Base-by-base conservation (phyloP, 139 green algal genomes). In the Coccomyxa sp. region DNA sequence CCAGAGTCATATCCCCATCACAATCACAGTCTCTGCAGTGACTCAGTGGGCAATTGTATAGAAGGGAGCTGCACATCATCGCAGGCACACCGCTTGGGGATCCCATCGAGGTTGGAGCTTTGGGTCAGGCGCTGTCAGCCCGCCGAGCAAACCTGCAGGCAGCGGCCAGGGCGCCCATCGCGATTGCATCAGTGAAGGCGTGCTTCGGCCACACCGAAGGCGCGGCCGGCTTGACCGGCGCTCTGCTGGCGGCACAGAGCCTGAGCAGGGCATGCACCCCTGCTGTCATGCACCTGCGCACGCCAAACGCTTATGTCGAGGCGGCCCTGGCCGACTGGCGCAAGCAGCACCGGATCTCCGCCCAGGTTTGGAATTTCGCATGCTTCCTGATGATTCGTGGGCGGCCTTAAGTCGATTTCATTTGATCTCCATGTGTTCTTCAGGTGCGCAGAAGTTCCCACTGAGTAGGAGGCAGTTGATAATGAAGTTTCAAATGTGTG, bases 151-250 rank as follows among this genome's bases (percentile, higher is more conserved):
- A 7, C 38, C 38, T 51, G 38, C 38, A 51, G 7, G 38, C 38
- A 51, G 38, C 38, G 38, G 38, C 7, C 38, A 51, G 38, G 38
- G 38, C 38, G 38, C 38, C 91, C 21, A 77, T 96, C 30, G 28
- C 82, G 0, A 74, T 94, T n/a, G 82, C 83, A 11, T 90, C 93
- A 28, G 86, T 67, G 80, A 98, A 98, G 86, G 90, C 90, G n/a
- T 94, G 90, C 87, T 87, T 96, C 7, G 95, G 94, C 13, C 95
- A 98, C 86, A 91, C 88, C 10, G 95, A 98, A 88, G 89, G 93
- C 10, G 93, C 91, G 21, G 89, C 92, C 0, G 95, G 95, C n/a
- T 67, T 95, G 3, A 89, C 93, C 31, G 93, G 93, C 38, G 77
- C 97, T 0, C 63, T 88, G 9, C 87, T 95, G 82, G 91, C 90